These are phyloP conservation scores for Populus hybrid DNA, from an alignment of 441 rosid species.

Conservation along the genomic window DNA sequence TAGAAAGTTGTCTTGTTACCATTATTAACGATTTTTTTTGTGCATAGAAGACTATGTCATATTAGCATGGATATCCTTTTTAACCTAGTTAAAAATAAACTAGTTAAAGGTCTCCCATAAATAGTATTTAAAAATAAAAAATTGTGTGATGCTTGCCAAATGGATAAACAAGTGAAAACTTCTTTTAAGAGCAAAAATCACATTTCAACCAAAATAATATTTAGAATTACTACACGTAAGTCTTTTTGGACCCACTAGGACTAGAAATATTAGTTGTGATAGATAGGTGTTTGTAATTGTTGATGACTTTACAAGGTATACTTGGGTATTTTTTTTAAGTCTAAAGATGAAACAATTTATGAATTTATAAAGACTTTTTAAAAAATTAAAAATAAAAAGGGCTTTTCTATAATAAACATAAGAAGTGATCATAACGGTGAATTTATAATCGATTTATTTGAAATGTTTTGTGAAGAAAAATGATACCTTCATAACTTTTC, in stretches of 20 bases:
- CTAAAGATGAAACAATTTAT: too few relatives aligned
- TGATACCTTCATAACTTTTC: neutral
- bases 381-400: too few relatives aligned
- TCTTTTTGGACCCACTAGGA: neutral
- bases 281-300: neutral
- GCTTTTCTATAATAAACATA: too few relatives aligned
- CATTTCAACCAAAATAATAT: neutral
- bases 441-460: neutral
- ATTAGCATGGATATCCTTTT: neutral
- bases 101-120: neutral
- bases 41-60: neutral
- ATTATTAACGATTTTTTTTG: neutral
- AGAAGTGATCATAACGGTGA: neutral
- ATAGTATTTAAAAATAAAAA: neutral
- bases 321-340: too few relatives aligned
- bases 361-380: too few relatives aligned
- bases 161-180: too few relatives aligned
- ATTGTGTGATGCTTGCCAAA: neutral
- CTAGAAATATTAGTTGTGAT: neutral
- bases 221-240: neutral
- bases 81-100: neutral
- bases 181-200: neutral
- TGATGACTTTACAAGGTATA: neutral
- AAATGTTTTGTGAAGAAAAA: neutral
- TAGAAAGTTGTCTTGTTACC: neutral